Evolutionary conservation across 169 alveolate genomes (phyloP), one percentile per base, ranked within the genome.

Genomic region (Pseudocohnilembus persalinus): DNA sequence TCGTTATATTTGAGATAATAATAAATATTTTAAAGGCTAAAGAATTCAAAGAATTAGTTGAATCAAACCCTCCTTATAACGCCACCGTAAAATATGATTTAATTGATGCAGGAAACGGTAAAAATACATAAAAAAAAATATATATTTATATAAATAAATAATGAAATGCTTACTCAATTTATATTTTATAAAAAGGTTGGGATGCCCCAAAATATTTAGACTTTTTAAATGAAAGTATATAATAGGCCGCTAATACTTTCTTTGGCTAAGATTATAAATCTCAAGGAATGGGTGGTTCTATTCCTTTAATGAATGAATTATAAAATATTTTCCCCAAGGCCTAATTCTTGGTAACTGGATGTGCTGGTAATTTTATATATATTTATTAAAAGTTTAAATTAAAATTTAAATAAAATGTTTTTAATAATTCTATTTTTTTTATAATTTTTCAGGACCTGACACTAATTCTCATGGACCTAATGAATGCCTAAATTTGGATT

Each of bases 261-360:
- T 90, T 79, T 72, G 80, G 78, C 4, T 73, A 85, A 29, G 85
- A 72, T 64, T 33, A n/a, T 31, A 30, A 35, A 78, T 72, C 76
- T 31, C 73, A 68, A 30, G 96, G 96, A 27, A 93, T 84, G 87
- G 97, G 97, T 0, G 98, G 97, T 31, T 84, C 95, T 15, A 95
- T 95, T 85, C 97, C 97, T 29, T 91, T 95, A 75, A 89, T 93
- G 82, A 79, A 91, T 30, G 90, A 88, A 65, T 87, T 95, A 26
- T 91, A 90, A 68, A 88, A 92, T 49, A 88, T 81, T 34, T 91
- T 84, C 83, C 98, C 98, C 32, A 82, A 90, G 26, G 93, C 96
- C 63, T 78, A 93, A 78, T 88, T 95, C 75, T 65, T 94, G 16
- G 94, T 92, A 0, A 83, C 92, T 25, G 98, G 98, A n/a, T 90